A percentile compares a stretch with the other conserved stretches of the same genome.
Evolutionary conservation across 805 yeast species (phyloP).

Genomic region (Wickerhamomyces bisporus): DNA sequence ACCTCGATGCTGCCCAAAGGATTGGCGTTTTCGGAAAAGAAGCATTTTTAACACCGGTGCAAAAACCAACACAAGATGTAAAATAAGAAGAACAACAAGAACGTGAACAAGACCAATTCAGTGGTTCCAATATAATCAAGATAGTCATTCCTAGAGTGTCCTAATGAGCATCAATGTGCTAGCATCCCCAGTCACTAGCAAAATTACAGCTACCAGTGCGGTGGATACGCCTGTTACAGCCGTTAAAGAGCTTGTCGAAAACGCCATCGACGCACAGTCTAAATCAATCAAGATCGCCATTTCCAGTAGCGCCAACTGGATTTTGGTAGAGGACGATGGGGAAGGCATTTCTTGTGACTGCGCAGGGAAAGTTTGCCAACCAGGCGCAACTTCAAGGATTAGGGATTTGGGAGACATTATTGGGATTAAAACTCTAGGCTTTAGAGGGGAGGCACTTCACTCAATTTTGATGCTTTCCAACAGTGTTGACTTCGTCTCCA

Average conservation of each 20-base stretch:
- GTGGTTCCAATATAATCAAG: too few relatives aligned
- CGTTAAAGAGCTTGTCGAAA: constrained; percentile 82
- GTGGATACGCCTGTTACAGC: constrained; percentile 70
- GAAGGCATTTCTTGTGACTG: constrained; percentile 29
- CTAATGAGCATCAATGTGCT: not conserved
- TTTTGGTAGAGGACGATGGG: constrained; percentile 51
- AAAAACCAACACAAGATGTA: too few relatives aligned
- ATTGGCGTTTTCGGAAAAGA: too few relatives aligned
- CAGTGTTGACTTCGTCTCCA: constrained; percentile 26
- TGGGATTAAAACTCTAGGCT: constrained; percentile 34
- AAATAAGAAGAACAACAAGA: too few relatives aligned
- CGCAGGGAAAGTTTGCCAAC: constrained; percentile 30
- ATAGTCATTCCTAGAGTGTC: too few relatives aligned
- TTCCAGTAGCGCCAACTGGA: constrained; percentile 63
- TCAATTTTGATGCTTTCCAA: constrained; percentile 28
- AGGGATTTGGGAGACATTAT: constrained; percentile 25
- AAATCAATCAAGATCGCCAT: constrained; percentile 55
- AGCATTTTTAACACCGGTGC: too few relatives aligned
- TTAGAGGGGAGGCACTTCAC: constrained; percentile 46
- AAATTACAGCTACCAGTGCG: constrained; percentile 2
- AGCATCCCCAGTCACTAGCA: not conserved
- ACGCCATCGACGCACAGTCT: constrained; percentile 77
- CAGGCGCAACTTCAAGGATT: constrained; percentile 40
- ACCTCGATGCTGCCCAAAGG: too few relatives aligned
- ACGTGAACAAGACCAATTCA: too few relatives aligned